phyloP scores from a whole-genome alignment of 2,329 filamentous ascomycete species.

The Ascochyta viciae-villosae region DNA sequence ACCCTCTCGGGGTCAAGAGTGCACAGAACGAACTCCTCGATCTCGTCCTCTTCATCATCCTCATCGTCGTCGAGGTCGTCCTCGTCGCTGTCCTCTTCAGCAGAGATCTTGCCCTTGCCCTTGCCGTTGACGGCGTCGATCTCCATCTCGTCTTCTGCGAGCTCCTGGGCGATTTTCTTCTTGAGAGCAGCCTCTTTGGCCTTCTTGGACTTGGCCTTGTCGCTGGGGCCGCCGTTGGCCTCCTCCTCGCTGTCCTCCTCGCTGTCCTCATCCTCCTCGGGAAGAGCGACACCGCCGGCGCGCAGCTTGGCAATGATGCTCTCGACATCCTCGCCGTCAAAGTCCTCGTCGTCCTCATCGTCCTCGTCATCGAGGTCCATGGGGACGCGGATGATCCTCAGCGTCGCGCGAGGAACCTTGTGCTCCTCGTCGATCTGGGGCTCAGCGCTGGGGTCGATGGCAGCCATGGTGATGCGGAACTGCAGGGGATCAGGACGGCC shows the following conservation, averaged over 20 bases:
- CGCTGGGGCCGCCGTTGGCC: conserved; percentile 86
- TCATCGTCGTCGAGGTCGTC: conserved; percentile 47
- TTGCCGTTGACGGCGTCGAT: conserved; percentile 64
- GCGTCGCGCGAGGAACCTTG: conserved; percentile 75
- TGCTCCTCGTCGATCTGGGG: conserved; percentile 50
- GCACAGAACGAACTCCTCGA: conserved; percentile 93
- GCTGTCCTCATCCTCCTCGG: conserved; percentile 47
- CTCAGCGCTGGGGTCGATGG: conserved; percentile 86
- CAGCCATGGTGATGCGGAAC: conserved; percentile 99
- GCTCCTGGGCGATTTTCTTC: conserved; percentile 76
- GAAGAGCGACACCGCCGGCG: conserved; percentile 41
- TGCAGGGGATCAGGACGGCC: conserved; percentile 50
- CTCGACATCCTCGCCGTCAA: conserved; percentile 54
- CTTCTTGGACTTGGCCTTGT: conserved; percentile 88
- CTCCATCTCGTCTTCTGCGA: conserved; percentile 76
- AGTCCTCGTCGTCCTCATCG: conserved; percentile 57
- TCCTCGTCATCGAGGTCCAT: conserved; percentile 65
- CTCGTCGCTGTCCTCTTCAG: conserved; percentile 71
- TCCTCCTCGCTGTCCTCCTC: conserved; percentile 72
- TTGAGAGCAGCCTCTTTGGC: conserved; percentile 78
- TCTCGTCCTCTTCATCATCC: conserved; percentile 58
- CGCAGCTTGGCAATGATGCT: conserved; percentile 48
- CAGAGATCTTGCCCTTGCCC: conserved; percentile 66
- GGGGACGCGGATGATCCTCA: conserved; percentile 86
- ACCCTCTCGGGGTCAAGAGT: conserved; percentile 93